phyloP scores from a whole-genome alignment of 2,329 filamentous ascomycete genomes.

The Alternaria conjuncta region DNA sequence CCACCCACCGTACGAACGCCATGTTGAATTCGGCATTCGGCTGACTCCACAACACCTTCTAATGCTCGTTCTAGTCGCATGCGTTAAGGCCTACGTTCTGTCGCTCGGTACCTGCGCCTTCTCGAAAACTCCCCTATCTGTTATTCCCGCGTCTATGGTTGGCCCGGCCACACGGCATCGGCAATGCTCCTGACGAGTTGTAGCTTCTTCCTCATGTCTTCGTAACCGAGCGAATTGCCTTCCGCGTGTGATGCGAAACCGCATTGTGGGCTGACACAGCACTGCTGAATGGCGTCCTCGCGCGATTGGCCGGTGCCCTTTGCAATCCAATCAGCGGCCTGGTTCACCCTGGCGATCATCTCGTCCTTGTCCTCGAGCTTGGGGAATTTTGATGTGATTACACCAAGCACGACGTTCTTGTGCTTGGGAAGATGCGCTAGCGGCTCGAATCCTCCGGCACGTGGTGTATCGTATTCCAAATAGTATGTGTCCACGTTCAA shows the following conservation, averaged over 20 bases:
- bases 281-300: slow-evolving; percentile 71
- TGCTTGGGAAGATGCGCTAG: slow-evolving; percentile 53
- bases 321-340: slow-evolving; percentile 70
- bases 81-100: not conserved
- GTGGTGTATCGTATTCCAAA: slow-evolving; percentile 56
- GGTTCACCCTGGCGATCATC: slow-evolving; percentile 55
- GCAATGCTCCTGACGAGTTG: slow-evolving; percentile 73
- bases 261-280: slow-evolving; percentile 53
- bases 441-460: slow-evolving; percentile 57
- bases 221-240: slow-evolving; percentile 71
- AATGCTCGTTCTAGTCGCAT: slow-evolving; percentile 6
- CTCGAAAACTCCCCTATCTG: not conserved
- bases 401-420: slow-evolving; percentile 57
- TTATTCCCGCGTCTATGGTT: slow-evolving; percentile 46
- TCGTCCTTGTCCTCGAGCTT: slow-evolving; percentile 55
- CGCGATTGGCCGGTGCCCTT: slow-evolving; percentile 68
- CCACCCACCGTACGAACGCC: slow-evolving; percentile 18
- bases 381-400: slow-evolving; percentile 56
- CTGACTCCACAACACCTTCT: slow-evolving; percentile 7
- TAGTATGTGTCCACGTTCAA: slow-evolving; percentile 51
- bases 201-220: slow-evolving; percentile 77
- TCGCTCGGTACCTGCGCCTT: not conserved
- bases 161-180: slow-evolving; percentile 71
- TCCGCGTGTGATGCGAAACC: slow-evolving; percentile 71
- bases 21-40: slow-evolving; percentile 36